These are phyloP conservation scores for Penstemon eatonii DNA, from an alignment of 257 asterid species.

Conservation along the genomic window DNA sequence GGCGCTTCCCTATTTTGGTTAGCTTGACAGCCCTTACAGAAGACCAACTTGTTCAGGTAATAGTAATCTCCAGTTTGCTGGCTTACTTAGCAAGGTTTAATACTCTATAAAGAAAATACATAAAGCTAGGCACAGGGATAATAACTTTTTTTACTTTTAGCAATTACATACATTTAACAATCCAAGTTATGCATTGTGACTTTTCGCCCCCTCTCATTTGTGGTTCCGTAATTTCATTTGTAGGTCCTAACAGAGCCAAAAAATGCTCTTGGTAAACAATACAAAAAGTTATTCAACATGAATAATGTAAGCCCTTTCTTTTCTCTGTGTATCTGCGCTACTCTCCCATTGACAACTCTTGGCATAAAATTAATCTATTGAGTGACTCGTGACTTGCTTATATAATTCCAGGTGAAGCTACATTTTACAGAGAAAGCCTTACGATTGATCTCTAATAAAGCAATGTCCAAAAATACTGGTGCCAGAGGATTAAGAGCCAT, in stretches of 20 bases:
- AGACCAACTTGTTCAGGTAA: conserved; percentile 92
- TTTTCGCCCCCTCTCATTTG: conserved; percentile 15
- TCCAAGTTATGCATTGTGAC: conserved; percentile 10
- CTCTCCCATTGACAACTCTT: conserved; percentile 16
- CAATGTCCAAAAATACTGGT: conserved; percentile 83
- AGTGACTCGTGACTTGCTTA: conserved; percentile 11
- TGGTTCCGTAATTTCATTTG: conserved; percentile 25
- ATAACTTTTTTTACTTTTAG: neutral
- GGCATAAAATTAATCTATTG: conserved; percentile 9
- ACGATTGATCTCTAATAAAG: conserved; percentile 64
- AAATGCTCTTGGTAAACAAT: conserved; percentile 93
- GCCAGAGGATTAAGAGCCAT: conserved; percentile 92
- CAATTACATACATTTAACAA: neutral
- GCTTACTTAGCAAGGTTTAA: too few species aligned
- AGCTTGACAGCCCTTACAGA: conserved; percentile 81
- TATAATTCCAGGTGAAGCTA: conserved; percentile 63
- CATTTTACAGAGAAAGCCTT: conserved; percentile 77
- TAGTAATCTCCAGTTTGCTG: conserved; percentile 20
- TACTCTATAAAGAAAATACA: neutral
- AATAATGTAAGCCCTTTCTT: conserved; percentile 59
- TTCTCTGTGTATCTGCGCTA: conserved; percentile 1
- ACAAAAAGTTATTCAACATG: conserved; percentile 80
- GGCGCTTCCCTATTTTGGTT: conserved; percentile 95
- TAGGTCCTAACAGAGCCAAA: conserved; percentile 85
- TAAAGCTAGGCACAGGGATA: neutral